Evolutionary conservation across 2,329 filamentous ascomycete genomes (phyloP), one percentile per base, ranked within the genome.

Genomic region (Magnaporthiopsis poae): DNA sequence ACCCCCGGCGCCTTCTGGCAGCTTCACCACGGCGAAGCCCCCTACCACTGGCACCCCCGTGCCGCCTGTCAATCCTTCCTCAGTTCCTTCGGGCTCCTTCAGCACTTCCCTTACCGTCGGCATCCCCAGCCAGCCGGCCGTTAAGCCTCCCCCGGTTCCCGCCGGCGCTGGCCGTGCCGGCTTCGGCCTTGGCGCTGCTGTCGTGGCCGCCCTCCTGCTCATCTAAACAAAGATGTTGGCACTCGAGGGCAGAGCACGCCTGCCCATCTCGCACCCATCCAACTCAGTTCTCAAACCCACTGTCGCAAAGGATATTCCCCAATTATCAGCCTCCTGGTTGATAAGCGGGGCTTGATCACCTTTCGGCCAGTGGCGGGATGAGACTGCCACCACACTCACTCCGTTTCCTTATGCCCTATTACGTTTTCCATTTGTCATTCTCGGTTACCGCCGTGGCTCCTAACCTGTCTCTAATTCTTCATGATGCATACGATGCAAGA

Each of bases 161-260:
- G 64, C 60, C 3, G 33, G 31, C 33, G 39, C 63, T 13, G 52
- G 39, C 12, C 36, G 62, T 33, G 62, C 39, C n/a, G 56, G 36
- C 25, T 36, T 65, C 25, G 56, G 64, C 59, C 36, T 65, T 21
- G 64, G 31, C 5, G 33, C 39, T 39, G 64, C 59, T 15, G 64
- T 25, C n/a, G 64, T 33, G 8, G 35, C 60, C 29, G 56, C 31
- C 25, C 59, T 36, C 63, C 21, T 65, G 12, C 31, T 65, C 63
- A 27, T 65, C 15, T 65, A 65, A 60, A 31, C 3, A 31, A 60
- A n/a, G 15, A 31, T 46, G 39, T 46, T 18, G 13, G 39, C 39
- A 18, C 39, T 12, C 3, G 39, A 46, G 39, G 39, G 39, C 39
- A 46, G 39, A 46, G 39, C 39, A 46, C 39, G 5, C 39, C 39